These are phyloP conservation scores for Daldinia caldariorum DNA, from an alignment of 495 filamentous ascomycete genomes.

Conservation along the genomic window DNA sequence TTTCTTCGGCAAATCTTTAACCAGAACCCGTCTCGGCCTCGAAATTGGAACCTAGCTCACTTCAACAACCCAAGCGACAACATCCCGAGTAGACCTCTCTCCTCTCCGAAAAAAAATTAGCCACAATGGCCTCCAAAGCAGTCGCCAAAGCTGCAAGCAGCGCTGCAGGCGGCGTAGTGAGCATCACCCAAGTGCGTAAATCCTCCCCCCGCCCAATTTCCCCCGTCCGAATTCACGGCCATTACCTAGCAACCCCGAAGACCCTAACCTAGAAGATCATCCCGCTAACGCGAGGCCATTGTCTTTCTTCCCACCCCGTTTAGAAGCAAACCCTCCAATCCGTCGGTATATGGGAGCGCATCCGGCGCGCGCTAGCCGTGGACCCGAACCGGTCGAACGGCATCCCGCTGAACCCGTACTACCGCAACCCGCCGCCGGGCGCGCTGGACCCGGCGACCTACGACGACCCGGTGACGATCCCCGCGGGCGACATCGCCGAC, in stretches of 20 bases:
- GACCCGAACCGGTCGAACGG: conserved; percentile 92
- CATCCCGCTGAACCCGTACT: conserved; percentile 91
- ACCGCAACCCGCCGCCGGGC: conserved; percentile 88
- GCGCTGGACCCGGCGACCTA: conserved; percentile 77
- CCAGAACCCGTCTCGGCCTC: conserved; percentile 20
- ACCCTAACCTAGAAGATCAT: too few species aligned
- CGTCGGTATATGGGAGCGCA: conserved; percentile 84
- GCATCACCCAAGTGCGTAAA: conserved; percentile 56
- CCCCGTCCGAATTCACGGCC: background rate
- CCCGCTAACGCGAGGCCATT: too few species aligned
- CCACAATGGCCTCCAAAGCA: conserved; percentile 65
- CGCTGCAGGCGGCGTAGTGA: conserved; percentile 57
- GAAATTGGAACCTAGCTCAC: conserved; percentile 34
- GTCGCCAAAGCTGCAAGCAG: conserved; percentile 60
- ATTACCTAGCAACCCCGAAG: background rate
- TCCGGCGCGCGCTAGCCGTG: conserved; percentile 80
- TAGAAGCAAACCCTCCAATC: conserved; percentile 99
- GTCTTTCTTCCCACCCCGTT: background rate
- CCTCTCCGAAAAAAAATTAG: conserved; percentile 32
- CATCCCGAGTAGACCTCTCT: conserved; percentile 23
- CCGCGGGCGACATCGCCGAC: conserved; percentile 94
- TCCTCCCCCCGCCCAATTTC: background rate
- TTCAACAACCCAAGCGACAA: conserved; percentile 33
- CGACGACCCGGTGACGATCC: conserved; percentile 88
- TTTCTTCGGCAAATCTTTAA: conserved; percentile 39